Conservation (phyloP, 2,329 filamentous ascomycete genomes). For the Cladosporium cucumerinum region DNA sequence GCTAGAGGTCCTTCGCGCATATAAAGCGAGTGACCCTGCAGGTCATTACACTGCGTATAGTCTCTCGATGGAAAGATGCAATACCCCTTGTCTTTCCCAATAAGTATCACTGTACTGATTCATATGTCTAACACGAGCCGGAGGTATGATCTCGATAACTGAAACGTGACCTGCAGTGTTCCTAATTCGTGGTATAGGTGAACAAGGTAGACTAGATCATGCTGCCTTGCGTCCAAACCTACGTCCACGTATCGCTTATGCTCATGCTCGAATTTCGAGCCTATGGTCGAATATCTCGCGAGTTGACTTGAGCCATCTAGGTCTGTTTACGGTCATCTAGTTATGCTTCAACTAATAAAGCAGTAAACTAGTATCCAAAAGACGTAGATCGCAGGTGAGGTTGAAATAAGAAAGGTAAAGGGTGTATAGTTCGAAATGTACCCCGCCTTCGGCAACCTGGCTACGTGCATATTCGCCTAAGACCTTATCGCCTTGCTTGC, state of each 20-base stretch:
- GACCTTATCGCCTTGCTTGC: neutral
- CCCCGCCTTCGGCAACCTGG: neutral
- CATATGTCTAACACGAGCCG: neutral
- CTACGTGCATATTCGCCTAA: neutral
- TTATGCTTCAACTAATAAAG: no score
- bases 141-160: neutral
- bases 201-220: neutral
- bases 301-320: neutral
- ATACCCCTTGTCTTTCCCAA: neutral
- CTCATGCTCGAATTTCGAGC: no score
- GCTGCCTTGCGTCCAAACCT: neutral
- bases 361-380: neutral
- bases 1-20: no score
- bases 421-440: neutral
- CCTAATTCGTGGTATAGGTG: neutral
- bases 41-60: neutral
- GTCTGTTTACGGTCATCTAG: neutral
- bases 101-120: neutral
- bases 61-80: neutral
- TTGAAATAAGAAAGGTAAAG: neutral
- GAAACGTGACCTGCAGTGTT: neutral
- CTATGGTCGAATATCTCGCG: neutral
- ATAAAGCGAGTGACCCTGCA: no score
- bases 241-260: no score
- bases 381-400: neutral